A percentile compares a stretch with the other conserved stretches of the same genome.
Evolutionary conservation across 2,329 filamentous ascomycete genomes (phyloP).

Genomic region (Aspergillus persii): DNA sequence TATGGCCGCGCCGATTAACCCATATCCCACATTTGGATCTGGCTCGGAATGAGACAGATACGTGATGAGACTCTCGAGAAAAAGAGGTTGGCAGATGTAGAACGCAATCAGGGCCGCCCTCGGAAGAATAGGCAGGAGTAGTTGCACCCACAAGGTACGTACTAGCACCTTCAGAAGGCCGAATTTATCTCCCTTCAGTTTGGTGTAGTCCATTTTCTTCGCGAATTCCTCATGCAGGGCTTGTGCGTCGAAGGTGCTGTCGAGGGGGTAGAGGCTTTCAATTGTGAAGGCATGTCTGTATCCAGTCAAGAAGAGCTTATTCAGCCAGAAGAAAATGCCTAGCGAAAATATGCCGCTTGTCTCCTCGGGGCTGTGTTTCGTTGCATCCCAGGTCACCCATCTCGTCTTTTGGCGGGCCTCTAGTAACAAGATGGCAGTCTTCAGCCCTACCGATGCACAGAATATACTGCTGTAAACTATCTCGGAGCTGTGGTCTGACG

Average conservation of each 20-base stretch:
- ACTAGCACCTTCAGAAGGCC: background rate
- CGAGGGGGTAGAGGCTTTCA: constrained; percentile 26
- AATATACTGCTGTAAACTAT: background rate
- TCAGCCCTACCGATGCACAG: constrained; percentile 14
- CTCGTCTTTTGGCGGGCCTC: constrained; percentile 24
- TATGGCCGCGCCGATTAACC: constrained; percentile 21
- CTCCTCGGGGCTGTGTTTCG: constrained; percentile 31
- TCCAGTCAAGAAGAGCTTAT: constrained; percentile 30
- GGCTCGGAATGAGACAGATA: constrained; percentile 6
- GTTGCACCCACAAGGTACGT: background rate
- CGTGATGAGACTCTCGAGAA: constrained; percentile 22
- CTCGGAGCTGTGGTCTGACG: background rate
- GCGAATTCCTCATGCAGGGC: constrained; percentile 6
- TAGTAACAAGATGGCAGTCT: constrained; percentile 11
- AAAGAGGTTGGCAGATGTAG: constrained; percentile 25
- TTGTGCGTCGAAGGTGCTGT: constrained; percentile 6
- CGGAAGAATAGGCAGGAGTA: background rate
- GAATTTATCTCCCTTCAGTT: constrained; percentile 16
- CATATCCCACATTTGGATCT: constrained; percentile 18
- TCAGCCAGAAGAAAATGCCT: constrained; percentile 39
- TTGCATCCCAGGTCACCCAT: constrained; percentile 25
- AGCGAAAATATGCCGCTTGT: constrained; percentile 33
- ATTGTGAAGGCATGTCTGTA: constrained; percentile 27
- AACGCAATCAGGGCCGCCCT: background rate
- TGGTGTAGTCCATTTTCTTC: constrained; percentile 7